Percentiles rank a stretch among this genome's conserved stretches.
Conservation (phyloP, 1,284 basidiomycete species). For the Filobasidium uniguttulatum region DNA sequence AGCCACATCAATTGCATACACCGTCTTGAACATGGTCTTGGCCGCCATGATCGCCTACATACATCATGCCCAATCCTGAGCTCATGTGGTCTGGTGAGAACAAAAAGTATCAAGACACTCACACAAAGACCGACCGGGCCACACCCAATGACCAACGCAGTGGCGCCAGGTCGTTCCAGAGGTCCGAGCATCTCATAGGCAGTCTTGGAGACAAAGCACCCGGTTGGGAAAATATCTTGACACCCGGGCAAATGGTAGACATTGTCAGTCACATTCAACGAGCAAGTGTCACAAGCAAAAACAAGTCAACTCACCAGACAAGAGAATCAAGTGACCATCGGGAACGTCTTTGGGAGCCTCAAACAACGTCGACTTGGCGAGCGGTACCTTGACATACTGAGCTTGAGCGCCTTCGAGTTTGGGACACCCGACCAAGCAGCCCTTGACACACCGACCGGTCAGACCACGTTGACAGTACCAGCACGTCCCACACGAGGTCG, state of each 20-base stretch:
- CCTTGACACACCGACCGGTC: slow-evolving; percentile 58
- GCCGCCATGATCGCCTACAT: slow-evolving; percentile 16
- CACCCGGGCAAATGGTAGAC: not conserved
- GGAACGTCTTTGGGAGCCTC: slow-evolving; percentile 30
- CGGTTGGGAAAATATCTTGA: slow-evolving; percentile 38
- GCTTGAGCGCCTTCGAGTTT: slow-evolving; percentile 68
- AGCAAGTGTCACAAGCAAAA: too few relatives aligned
- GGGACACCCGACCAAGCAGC: slow-evolving; percentile 57
- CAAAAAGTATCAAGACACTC: not conserved
- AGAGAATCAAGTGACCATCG: slow-evolving; percentile 36
- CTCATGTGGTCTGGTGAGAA: not conserved
- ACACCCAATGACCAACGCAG: slow-evolving; percentile 36
- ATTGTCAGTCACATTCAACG: not conserved
- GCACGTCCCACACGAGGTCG: slow-evolving; percentile 55
- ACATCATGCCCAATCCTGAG: not conserved
- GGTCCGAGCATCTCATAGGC: slow-evolving; percentile 29
- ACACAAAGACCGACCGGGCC: slow-evolving; percentile 38
- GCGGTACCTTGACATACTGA: slow-evolving; percentile 65
- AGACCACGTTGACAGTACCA: slow-evolving; percentile 57
- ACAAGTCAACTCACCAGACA: slow-evolving; percentile 19
- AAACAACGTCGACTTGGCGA: slow-evolving; percentile 34
- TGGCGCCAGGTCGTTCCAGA: slow-evolving; percentile 24
- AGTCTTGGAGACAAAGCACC: slow-evolving; percentile 37
- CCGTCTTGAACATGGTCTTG: slow-evolving; percentile 16
- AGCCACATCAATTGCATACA: slow-evolving; percentile 30